Evolutionary conservation across 1,284 basidiomycete species (phyloP), one percentile per base, ranked within the genome.

Genomic region (Papiliotrema terrestris): DNA sequence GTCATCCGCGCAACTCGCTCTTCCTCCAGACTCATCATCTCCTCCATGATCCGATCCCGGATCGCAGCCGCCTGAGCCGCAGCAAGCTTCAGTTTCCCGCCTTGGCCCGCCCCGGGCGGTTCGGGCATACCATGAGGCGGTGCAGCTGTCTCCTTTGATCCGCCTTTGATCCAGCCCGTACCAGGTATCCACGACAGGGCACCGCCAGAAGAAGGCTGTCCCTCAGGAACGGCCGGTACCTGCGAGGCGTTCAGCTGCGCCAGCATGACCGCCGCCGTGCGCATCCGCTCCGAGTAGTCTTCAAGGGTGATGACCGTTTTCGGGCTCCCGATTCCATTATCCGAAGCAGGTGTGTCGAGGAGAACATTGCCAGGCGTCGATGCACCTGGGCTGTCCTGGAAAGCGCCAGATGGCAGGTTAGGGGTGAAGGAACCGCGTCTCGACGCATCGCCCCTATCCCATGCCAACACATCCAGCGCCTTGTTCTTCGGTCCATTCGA

Each of bases 271-370:
- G 96, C 95, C 1, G 95, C 95, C 11, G 93, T 98, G 15, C 91
- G 86, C 95, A 98, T 98, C 43, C 95, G 85, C 67, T 97, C 91
- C 0, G 95, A 95, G 72, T 98, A 98, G 65, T 98, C 95, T 68
- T 98, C 94, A 29, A 98, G 79, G 1, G 79, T 79, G 55, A 80
- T 77, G 8, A 74, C 66, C 1, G 67, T 69, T 43, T 76, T 71
- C 15, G 61, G 56, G 8, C 68, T 49, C 19, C 59, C 37, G 13
- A 41, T n/a, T 22, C 14, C 8, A 25, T 41, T 5, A 41, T 45
- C 43, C 2, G 23, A 13, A 11, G 11, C 37, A 2, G 46, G 46
- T 8, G 45, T 29, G 17, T 35, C 45, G 3, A 15, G 47, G 5
- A 22, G 44, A 6, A 42, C 41, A 19, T 25, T 26, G 0, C 51